These are phyloP conservation scores for Puccinia brachypodii DNA, from an alignment of 1,284 basidiomycete species.

Conservation along the genomic window DNA sequence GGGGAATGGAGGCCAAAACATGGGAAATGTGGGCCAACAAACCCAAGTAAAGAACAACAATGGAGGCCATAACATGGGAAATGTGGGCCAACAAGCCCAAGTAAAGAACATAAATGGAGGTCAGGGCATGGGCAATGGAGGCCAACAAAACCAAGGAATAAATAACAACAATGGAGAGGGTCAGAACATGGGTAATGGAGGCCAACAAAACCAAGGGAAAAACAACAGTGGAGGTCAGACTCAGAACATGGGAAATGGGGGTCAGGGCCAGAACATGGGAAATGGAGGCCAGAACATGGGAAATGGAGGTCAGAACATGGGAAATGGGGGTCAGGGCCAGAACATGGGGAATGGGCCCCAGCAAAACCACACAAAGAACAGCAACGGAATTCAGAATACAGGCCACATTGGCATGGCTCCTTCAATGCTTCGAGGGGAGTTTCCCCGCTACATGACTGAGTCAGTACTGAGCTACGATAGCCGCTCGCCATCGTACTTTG, in stretches of 20 bases:
- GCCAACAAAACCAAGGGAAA: constrained; percentile 5
- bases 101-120: not conserved
- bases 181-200: not conserved
- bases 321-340: not conserved
- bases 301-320: not conserved
- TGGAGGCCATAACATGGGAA: not conserved
- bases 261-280: not conserved
- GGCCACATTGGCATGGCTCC: too few species aligned
- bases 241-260: not conserved
- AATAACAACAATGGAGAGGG: too few species aligned
- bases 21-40: not conserved
- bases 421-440: not conserved
- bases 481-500: not conserved
- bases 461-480: not conserved
- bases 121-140: not conserved
- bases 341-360: too few species aligned
- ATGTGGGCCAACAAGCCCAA: not conserved
- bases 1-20: not conserved
- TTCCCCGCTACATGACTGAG: not conserved
- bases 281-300: not conserved
- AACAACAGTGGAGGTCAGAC: not conserved
- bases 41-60: not conserved
- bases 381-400: too few species aligned
- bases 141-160: constrained; percentile 10
- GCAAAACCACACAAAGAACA: too few species aligned